Evolutionary conservation across 1,284 basidiomycete genomes (phyloP).

Genomic region (Heimioporus retisporus): DNA sequence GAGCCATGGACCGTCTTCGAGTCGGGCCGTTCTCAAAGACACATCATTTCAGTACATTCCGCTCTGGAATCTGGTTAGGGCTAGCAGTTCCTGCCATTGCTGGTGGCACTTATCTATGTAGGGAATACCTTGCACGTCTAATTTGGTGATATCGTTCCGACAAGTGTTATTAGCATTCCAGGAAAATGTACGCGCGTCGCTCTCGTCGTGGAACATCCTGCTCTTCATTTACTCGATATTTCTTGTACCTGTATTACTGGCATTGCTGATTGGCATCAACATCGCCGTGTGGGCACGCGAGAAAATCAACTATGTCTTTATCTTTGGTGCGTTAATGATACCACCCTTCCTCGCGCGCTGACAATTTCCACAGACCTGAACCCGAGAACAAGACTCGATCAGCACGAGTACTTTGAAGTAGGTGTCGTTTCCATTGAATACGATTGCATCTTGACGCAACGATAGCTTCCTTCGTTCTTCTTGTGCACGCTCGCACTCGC

Average conservation of each 20-base stretch:
- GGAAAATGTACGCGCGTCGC: conserved; percentile 59
- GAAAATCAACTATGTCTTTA: conserved; percentile 93
- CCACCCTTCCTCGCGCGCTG: not conserved
- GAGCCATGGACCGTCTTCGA: conserved; percentile 79
- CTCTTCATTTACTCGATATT: conserved; percentile 86
- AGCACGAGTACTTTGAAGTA: conserved; percentile 88
- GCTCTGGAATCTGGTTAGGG: conserved; percentile 84
- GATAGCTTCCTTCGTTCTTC: conserved; percentile 83
- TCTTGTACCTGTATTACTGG: conserved; percentile 82
- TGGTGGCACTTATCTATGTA: conserved; percentile 78
- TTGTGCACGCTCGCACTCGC: conserved; percentile 80
- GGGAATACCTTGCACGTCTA: conserved; percentile 25
- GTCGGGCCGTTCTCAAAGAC: conserved; percentile 65
- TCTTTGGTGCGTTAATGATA: conserved; percentile 71
- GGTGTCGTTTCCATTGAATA: conserved; percentile 15
- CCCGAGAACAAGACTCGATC: conserved; percentile 82
- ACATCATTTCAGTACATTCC: conserved; percentile 86
- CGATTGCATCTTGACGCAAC: conserved; percentile 1
- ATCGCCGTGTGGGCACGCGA: conserved; percentile 81
- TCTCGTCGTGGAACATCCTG: conserved; percentile 82
- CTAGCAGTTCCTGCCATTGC: conserved; percentile 80
- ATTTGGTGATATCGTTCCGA: conserved; percentile 7
- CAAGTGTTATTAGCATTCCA: conserved; percentile 63
- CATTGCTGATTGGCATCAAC: conserved; percentile 86
- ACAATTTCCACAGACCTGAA: conserved; percentile 71